phyloP scores from a whole-genome alignment of 768 basidiomycete genomes.

The Suillus bovinus region DNA sequence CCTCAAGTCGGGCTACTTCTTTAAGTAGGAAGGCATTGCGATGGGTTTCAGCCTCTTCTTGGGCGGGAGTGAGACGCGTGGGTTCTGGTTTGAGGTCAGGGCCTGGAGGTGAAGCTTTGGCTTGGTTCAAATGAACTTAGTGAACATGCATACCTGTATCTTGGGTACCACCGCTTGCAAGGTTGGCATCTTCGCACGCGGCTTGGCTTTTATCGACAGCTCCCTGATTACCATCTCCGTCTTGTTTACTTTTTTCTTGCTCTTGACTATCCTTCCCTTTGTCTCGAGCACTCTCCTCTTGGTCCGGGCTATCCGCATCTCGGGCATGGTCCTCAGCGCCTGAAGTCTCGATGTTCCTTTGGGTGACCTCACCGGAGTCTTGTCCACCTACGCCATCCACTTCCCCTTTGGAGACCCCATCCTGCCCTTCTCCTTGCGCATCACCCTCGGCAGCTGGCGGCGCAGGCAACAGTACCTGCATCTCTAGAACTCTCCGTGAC shows the following conservation, averaged over 20 bases:
- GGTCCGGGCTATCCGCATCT: not conserved
- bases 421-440: not conserved
- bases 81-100: not conserved
- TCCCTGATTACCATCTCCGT: not conserved
- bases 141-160: not conserved
- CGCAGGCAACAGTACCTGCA: not conserved
- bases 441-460: not conserved
- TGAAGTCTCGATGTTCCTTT: not conserved
- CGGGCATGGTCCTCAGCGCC: not conserved
- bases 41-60: not conserved
- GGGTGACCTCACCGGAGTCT: not conserved
- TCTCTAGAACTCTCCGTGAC: not conserved
- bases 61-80: not conserved
- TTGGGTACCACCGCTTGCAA: not conserved
- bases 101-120: not conserved
- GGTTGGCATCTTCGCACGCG: not conserved
- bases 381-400: not conserved
- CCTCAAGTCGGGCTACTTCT: not conserved
- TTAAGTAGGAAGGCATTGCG: not conserved
- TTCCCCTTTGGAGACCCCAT: no score
- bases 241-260: not conserved
- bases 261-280: not conserved
- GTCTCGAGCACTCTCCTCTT: not conserved
- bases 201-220: not conserved
- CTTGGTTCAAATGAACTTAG: not conserved